phyloP scores from a whole-genome alignment of 2,329 filamentous ascomycete species.

The Fusarium udum region DNA sequence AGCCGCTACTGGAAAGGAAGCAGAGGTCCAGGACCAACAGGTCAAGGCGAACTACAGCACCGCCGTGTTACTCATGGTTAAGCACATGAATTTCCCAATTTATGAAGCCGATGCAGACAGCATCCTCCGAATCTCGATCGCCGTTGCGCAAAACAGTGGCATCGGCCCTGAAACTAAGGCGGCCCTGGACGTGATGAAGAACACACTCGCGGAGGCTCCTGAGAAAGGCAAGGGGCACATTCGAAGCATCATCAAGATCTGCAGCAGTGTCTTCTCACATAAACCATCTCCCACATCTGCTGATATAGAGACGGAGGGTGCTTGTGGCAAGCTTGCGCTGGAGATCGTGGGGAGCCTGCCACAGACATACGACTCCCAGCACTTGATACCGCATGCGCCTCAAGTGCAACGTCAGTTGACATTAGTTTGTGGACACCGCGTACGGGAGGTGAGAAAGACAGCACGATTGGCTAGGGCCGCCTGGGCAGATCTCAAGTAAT shows the following conservation, averaged over 20 bases:
- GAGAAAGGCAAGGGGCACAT: constrained; percentile 59
- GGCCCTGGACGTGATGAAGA: constrained; percentile 59
- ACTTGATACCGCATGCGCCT: constrained; percentile 56
- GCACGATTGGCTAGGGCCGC: constrained; percentile 60
- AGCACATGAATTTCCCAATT: constrained; percentile 59
- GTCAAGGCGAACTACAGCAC: constrained; percentile 56
- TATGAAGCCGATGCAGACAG: constrained; percentile 61
- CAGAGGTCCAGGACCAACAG: constrained; percentile 42
- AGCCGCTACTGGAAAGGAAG: constrained; percentile 49
- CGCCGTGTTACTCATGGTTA: constrained; percentile 59
- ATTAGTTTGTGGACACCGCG: constrained; percentile 62
- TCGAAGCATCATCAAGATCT: constrained; percentile 58
- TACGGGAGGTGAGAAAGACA: constrained; percentile 61
- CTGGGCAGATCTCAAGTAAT: constrained; percentile 56
- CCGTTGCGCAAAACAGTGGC: constrained; percentile 54
- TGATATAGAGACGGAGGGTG: constrained; percentile 40
- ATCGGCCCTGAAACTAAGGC: constrained; percentile 56
- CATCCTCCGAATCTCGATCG: constrained; percentile 61
- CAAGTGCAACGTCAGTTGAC: constrained; percentile 59
- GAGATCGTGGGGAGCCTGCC: constrained; percentile 60
- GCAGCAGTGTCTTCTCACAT: constrained; percentile 51
- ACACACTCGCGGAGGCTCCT: constrained; percentile 58
- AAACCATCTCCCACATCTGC: constrained; percentile 38
- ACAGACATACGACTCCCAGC: constrained; percentile 57
- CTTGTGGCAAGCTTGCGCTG: constrained; percentile 58